A percentile compares a stretch with the other conserved stretches of the same genome.
These are phyloP conservation scores for Quercus wislizeni DNA, from an alignment of 306 rosid species.

Conservation along the genomic window DNA sequence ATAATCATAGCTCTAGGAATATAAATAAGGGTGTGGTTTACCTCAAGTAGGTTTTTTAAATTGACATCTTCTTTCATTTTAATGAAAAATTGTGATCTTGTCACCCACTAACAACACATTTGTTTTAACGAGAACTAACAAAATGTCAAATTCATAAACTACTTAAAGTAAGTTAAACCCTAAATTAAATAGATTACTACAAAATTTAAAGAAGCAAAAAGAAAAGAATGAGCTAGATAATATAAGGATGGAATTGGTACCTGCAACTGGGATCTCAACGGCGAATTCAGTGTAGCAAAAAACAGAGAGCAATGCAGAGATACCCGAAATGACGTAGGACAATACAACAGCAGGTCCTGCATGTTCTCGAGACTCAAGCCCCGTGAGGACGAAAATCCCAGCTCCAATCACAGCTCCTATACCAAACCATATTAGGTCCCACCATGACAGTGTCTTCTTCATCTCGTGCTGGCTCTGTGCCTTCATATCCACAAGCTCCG, in stretches of 20 bases:
- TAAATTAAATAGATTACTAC: no score
- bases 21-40: no score
- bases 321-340: slow-evolving; percentile 69
- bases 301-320: slow-evolving; percentile 88
- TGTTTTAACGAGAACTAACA: no score
- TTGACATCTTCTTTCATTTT: no score
- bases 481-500: slow-evolving; percentile 67
- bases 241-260: slow-evolving; percentile 17
- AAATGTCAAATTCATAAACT: no score
- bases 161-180: no score
- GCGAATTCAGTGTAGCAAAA: slow-evolving; percentile 96
- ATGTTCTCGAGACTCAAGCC: slow-evolving; percentile 37
- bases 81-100: no score
- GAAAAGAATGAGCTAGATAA: neutral
- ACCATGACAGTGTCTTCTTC: slow-evolving; percentile 86
- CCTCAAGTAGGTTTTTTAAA: no score
- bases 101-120: no score
- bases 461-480: slow-evolving; percentile 63
- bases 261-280: slow-evolving; percentile 86
- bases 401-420: slow-evolving; percentile 83
- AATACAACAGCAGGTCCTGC: slow-evolving; percentile 84
- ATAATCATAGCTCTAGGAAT: no score
- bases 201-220: no score
- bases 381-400: slow-evolving; percentile 82
- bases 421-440: slow-evolving; percentile 94